Evolutionary conservation across 108 stramenopile genomes (phyloP).

Genomic region (Skeletonema marinoi): DNA sequence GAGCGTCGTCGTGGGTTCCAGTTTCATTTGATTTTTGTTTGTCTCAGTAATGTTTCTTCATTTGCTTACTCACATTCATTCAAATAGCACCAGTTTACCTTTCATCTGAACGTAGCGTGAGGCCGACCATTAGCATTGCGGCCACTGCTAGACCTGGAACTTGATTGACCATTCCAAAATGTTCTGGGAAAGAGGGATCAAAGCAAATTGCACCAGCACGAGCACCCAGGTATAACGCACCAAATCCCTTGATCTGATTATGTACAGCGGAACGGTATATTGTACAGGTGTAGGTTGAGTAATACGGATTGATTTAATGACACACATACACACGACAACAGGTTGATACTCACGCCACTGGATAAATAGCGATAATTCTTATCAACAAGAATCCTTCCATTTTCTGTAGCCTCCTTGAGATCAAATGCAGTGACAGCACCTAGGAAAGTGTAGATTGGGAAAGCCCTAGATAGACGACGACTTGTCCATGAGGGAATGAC

Average conservation of each 20-base stretch:
- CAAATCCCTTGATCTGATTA: not conserved
- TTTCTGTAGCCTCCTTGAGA: conserved; percentile 36
- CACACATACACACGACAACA: no score
- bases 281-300: no score
- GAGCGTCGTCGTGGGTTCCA: no score
- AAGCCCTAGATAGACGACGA: conserved; percentile 21
- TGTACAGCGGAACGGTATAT: no score
- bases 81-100: not conserved
- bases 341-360: not conserved
- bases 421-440: conserved; percentile 13
- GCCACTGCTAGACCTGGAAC: conserved; percentile 5
- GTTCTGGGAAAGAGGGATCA: conserved; percentile 22
- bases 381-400: conserved; percentile 4
- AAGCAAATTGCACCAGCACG: conserved; percentile 6
- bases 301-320: no score
- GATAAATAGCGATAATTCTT: conserved; percentile 3
- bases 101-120: conserved; percentile 16
- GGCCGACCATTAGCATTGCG: conserved; percentile 9
- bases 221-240: conserved; percentile 10
- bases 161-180: conserved; percentile 1
- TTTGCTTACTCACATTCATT: no score
- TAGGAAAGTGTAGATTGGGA: conserved; percentile 23
- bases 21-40: no score
- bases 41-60: no score
- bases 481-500: conserved; percentile 31